Evolutionary conservation across 2,329 filamentous ascomycete species (phyloP).

Genomic region (Aspergillus persii): DNA sequence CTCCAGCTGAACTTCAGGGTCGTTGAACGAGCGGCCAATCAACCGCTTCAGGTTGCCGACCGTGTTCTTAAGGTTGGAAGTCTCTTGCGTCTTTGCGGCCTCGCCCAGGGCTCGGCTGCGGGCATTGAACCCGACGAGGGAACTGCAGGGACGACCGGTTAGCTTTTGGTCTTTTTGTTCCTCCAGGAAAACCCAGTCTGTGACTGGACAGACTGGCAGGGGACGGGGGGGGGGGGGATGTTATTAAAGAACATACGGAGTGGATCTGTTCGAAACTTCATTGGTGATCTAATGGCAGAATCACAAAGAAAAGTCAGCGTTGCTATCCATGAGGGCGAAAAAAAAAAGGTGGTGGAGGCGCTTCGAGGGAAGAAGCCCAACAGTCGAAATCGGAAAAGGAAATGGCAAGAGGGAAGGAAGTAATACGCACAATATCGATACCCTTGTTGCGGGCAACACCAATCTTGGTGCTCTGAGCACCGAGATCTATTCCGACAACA

Average conservation of each 20-base stretch:
- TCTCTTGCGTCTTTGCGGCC: slow-evolving; percentile 96
- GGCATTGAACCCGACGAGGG: slow-evolving; percentile 90
- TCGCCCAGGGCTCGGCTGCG: slow-evolving; percentile 94
- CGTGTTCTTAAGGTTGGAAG: slow-evolving; percentile 99
- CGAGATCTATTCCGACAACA: slow-evolving; percentile 84
- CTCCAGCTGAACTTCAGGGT: slow-evolving; percentile 91
- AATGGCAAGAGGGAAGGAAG: background rate
- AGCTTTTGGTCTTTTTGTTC: background rate
- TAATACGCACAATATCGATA: slow-evolving; percentile 88
- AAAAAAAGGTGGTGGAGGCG: background rate
- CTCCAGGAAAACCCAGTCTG: slow-evolving; percentile 8
- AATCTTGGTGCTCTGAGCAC: slow-evolving; percentile 94
- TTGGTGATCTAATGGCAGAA: slow-evolving; percentile 78
- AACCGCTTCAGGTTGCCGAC: slow-evolving; percentile 90
- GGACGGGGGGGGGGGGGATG: slow-evolving; percentile 7
- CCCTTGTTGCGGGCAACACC: slow-evolving; percentile 97
- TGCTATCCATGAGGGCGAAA: slow-evolving; percentile 3
- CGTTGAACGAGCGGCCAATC: slow-evolving; percentile 78
- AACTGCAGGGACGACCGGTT: slow-evolving; percentile 51
- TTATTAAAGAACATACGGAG: slow-evolving; percentile 69
- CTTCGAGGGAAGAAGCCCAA: background rate
- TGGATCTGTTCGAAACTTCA: slow-evolving; percentile 97
- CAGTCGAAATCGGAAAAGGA: background rate
- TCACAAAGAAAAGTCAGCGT: slow-evolving; percentile 17
- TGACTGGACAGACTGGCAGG: background rate